These are phyloP conservation scores for Nephromyces sp. DNA, from an alignment of 169 alveolate genomes.

Conservation along the genomic window DNA sequence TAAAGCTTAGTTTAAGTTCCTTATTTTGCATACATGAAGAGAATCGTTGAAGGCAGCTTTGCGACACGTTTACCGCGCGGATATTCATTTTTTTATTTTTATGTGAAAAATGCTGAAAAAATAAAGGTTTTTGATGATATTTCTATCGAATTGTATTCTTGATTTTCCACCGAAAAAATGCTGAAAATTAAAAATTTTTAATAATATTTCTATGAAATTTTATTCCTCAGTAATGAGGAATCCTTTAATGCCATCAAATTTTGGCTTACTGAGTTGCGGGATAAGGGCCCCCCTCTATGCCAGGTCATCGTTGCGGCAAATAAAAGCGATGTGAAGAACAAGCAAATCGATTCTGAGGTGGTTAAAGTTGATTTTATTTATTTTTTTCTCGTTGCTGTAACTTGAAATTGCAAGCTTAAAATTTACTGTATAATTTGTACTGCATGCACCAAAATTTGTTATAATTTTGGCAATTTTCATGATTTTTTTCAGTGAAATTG, in stretches of 20 bases:
- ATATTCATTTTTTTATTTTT: background rate
- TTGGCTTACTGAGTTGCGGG: conserved; percentile 54
- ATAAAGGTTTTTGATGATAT: background rate
- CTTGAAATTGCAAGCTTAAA: too few relatives aligned
- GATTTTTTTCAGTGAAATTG: too few relatives aligned
- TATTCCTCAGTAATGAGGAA: conserved; percentile 10
- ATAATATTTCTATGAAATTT: background rate
- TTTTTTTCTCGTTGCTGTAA: too few relatives aligned
- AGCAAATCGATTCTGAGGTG: too few relatives aligned
- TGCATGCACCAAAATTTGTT: too few relatives aligned
- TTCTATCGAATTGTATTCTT: background rate
- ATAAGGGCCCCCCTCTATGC: conserved; percentile 49
- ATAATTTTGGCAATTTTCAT: too few relatives aligned
- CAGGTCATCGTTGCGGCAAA: conserved; percentile 55
- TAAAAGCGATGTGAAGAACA: conserved; percentile 47
- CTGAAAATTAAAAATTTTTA: too few relatives aligned
- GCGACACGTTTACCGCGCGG: background rate
- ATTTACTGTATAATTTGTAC: too few relatives aligned
- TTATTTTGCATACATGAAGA: too few relatives aligned
- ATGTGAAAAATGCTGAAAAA: background rate
- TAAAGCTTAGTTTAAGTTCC: too few relatives aligned
- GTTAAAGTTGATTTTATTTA: too few relatives aligned
- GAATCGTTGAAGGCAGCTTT: too few relatives aligned
- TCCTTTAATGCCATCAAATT: conserved; percentile 45
- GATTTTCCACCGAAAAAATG: background rate